Evolutionary conservation across 352 stramenopile species (phyloP), one percentile per base, ranked within the genome.

Genomic region (Phytophthora pistaciae): DNA sequence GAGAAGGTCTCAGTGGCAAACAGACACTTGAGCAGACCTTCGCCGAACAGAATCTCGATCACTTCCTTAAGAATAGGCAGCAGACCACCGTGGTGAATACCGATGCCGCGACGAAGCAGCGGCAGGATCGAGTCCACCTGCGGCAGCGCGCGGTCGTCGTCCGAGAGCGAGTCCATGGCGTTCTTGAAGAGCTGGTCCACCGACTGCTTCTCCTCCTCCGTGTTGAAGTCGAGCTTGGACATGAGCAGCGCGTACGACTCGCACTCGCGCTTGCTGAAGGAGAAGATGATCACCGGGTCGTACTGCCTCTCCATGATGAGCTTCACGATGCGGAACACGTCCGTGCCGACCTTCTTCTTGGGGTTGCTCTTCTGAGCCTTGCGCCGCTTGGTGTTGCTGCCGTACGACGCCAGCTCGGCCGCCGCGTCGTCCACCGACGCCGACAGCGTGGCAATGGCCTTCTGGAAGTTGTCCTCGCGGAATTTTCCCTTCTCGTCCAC

Each of bases 61-160:
- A 99, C 97, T 85, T 99, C 98, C 79, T 99, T 99, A 27, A 99
- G 77, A 66, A 99, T 99, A 8, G 98, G 98, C 38, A 99, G 81
- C 44, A 99, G 78, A 58, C 98, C 98, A 63, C 98, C 98, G 86
- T 99, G 98, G 78, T 99, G 98, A 68, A 99, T 98, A n/a, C 98
- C 98, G 64, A 99, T 99, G n/a, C 98, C 98, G 31, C 97, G 92
- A 71, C 98, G 95, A 46, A 99, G 83, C 56, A 99, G 76, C 29
- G 98, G 98, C 38, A 99, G 75, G 57, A 99, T 92, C 44, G 97
- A 98, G 65, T 98, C 84, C 1, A 99, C 97, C 78, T 99, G 98
- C 0, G 98, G 98, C 20, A 99, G 86, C 56, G 94, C 96, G 67
- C 98, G 96, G 85, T 99, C 98, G 66, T 99, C 97, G 44, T 99